Evolutionary conservation across 768 basidiomycete species (phyloP).

Genomic region (Amanita muscaria): DNA sequence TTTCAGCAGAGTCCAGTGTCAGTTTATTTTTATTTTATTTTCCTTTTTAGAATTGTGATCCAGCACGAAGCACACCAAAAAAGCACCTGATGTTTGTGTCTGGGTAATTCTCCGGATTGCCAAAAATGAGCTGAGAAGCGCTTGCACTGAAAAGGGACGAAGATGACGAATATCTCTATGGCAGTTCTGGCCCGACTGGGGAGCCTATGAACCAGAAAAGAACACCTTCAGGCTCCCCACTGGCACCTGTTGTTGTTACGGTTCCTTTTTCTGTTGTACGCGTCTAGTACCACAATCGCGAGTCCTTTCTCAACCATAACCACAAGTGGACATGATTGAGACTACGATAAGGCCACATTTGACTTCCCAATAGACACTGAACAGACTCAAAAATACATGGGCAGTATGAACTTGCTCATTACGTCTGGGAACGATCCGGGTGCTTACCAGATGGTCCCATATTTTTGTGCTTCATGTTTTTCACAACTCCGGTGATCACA

Average conservation of each 20-base stretch:
- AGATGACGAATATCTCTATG: conserved; percentile 77
- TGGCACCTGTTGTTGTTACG: conserved; percentile 18
- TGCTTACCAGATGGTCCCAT: too few relatives aligned
- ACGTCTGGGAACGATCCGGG: too few relatives aligned
- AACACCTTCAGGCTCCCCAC: conserved; percentile 8
- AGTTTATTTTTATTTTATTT: too few relatives aligned
- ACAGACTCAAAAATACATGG: too few relatives aligned
- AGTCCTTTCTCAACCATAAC: conserved; percentile 28
- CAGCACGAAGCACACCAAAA: too few relatives aligned
- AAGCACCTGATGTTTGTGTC: conserved; percentile 5
- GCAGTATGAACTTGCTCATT: too few relatives aligned
- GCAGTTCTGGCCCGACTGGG: conserved; percentile 48
- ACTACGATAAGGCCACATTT: conserved; percentile 24
- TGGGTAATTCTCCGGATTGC: not conserved
- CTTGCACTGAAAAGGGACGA: conserved; percentile 54
- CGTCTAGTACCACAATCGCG: conserved; percentile 53
- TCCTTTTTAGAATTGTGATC: too few relatives aligned
- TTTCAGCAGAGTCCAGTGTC: too few relatives aligned
- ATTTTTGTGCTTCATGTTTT: too few relatives aligned
- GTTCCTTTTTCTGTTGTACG: conserved; percentile 30
- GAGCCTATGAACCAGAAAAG: not conserved
- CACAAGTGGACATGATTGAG: conserved; percentile 11
- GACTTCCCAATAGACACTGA: too few relatives aligned
- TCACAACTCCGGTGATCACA: too few relatives aligned
- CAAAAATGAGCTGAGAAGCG: not conserved